Conservation (phyloP, 192 early-diverging fungal genomes). For the Coemansia furcata region DNA sequence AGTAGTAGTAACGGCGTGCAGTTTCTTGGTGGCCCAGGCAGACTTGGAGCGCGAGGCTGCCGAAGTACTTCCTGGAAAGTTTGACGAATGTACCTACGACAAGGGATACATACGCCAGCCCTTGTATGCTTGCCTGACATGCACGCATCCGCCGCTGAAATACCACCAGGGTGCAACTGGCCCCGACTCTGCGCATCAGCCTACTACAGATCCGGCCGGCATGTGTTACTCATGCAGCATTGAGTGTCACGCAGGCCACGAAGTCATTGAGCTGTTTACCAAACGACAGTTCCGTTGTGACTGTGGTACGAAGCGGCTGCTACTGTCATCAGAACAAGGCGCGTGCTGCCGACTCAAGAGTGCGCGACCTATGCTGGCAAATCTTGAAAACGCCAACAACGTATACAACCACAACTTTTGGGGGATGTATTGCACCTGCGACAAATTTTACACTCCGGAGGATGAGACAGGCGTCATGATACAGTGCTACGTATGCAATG, state of each 20-base stretch:
- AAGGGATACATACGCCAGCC: slow-evolving; percentile 76
- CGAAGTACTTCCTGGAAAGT: slow-evolving; percentile 62
- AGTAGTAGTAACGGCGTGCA: slow-evolving; percentile 33
- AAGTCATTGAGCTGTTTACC: slow-evolving; percentile 82
- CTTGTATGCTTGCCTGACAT: slow-evolving; percentile 81
- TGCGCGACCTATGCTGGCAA: slow-evolving; percentile 11
- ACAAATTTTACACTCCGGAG: slow-evolving; percentile 69
- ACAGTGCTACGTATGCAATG: slow-evolving; percentile 85
- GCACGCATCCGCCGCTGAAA: slow-evolving; percentile 46
- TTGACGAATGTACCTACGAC: slow-evolving; percentile 72
- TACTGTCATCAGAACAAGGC: slow-evolving; percentile 8
- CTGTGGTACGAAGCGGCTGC: slow-evolving; percentile 66
- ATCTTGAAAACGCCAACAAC: slow-evolving; percentile 63
- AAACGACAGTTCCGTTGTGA: slow-evolving; percentile 87
- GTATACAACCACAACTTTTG: slow-evolving; percentile 81
- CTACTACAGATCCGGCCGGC: slow-evolving; percentile 43
- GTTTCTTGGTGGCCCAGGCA: slow-evolving; percentile 37
- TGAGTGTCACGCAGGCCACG: slow-evolving; percentile 71
- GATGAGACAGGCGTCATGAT: slow-evolving; percentile 76
- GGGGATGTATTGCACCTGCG: slow-evolving; percentile 85
- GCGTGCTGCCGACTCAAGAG: slow-evolving; percentile 34
- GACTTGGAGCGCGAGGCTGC: slow-evolving; percentile 51
- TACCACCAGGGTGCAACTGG: slow-evolving; percentile 1
- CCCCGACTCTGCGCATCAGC: neutral
- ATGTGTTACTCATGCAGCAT: slow-evolving; percentile 81